Percentiles rank a stretch among this genome's conserved stretches.
phyloP scores from a whole-genome alignment of 2,329 filamentous ascomycete species.

The Cladosporium sp. region DNA sequence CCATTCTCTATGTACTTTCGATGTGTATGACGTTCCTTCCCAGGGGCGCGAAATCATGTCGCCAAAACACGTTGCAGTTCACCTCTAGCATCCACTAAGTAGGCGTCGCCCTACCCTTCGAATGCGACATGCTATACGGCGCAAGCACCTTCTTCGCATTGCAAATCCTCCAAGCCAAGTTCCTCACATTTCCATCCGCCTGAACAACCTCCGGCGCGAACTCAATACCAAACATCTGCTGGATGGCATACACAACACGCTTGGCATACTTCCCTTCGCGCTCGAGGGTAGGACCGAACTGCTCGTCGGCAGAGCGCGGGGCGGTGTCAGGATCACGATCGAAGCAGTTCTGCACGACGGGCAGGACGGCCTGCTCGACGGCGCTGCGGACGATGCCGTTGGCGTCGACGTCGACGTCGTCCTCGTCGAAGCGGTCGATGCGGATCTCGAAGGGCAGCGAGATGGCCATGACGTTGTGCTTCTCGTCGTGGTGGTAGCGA shows the following conservation, averaged over 20 bases:
- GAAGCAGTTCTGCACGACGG: slow-evolving; percentile 85
- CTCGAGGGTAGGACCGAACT: slow-evolving; percentile 81
- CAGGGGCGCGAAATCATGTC: too few species aligned
- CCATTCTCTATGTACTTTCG: too few species aligned
- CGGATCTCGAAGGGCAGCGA: slow-evolving; percentile 90
- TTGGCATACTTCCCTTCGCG: slow-evolving; percentile 84
- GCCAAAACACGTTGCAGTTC: too few species aligned
- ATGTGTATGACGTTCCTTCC: too few species aligned
- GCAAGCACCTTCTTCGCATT: slow-evolving; percentile 89
- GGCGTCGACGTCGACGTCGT: slow-evolving; percentile 53
- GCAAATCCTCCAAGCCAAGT: slow-evolving; percentile 89
- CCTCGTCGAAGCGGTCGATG: slow-evolving; percentile 76
- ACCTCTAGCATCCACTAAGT: slow-evolving; percentile 2
- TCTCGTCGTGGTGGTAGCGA: slow-evolving; percentile 90
- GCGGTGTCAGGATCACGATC: slow-evolving; percentile 90
- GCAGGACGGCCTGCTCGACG: slow-evolving; percentile 73
- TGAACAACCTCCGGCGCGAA: slow-evolving; percentile 89
- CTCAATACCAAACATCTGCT: slow-evolving; percentile 95
- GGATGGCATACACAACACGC: slow-evolving; percentile 88
- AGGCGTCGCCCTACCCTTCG: slow-evolving; percentile 33
- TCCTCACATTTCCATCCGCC: slow-evolving; percentile 84
- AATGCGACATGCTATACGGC: slow-evolving; percentile 47
- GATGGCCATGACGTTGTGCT: slow-evolving; percentile 90
- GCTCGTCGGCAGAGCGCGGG: slow-evolving; percentile 71
- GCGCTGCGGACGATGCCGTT: slow-evolving; percentile 62